These are phyloP conservation scores for Hypoxylon cercidicola DNA, from an alignment of 495 filamentous ascomycete genomes.

Conservation along the genomic window DNA sequence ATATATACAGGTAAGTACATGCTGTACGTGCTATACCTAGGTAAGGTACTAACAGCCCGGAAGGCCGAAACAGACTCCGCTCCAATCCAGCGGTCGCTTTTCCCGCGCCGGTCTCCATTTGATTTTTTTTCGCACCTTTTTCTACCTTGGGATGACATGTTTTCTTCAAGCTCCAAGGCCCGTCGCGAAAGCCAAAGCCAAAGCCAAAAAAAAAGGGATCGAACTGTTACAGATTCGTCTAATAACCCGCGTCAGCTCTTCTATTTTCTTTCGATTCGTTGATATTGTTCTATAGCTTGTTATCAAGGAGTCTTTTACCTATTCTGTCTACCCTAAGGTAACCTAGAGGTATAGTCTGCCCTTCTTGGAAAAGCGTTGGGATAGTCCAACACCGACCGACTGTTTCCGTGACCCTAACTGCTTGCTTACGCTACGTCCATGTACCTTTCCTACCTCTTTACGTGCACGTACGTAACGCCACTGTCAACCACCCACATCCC, in stretches of 20 bases:
- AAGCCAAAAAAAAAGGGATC: conserved; percentile 9
- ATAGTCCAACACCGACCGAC: conserved; percentile 9
- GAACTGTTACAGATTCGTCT: conserved; percentile 13
- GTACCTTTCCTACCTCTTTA: conserved; percentile 15
- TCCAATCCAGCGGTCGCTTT: conserved; percentile 18
- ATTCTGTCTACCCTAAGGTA: conserved; percentile 8
- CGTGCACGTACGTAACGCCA: conserved; percentile 27
- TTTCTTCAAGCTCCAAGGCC: conserved; percentile 25
- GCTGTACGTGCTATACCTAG: conserved; percentile 1
- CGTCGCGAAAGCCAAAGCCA: conserved; percentile 20
- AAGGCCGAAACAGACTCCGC: conserved; percentile 36
- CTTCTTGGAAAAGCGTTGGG: conserved; percentile 14
- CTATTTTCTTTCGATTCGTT: conserved; percentile 19
- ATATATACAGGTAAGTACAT: conserved; percentile 14
- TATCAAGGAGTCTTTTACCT: conserved; percentile 11
- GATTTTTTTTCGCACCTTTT: conserved; percentile 22
- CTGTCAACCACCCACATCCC: conserved; percentile 34
- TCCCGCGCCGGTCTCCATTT: conserved; percentile 11
- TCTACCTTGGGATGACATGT: conserved; percentile 25
- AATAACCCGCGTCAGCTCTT: neutral
- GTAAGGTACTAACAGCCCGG: conserved; percentile 14
- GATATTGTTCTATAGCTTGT: too few species aligned
- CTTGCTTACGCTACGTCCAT: conserved; percentile 3
- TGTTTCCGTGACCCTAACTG: conserved; percentile 20
- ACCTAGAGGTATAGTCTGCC: conserved; percentile 18